Evolutionary conservation across 305 asterid genomes (phyloP), one percentile per base, ranked within the genome.

Genomic region (Stenogyne calaminthoides): DNA sequence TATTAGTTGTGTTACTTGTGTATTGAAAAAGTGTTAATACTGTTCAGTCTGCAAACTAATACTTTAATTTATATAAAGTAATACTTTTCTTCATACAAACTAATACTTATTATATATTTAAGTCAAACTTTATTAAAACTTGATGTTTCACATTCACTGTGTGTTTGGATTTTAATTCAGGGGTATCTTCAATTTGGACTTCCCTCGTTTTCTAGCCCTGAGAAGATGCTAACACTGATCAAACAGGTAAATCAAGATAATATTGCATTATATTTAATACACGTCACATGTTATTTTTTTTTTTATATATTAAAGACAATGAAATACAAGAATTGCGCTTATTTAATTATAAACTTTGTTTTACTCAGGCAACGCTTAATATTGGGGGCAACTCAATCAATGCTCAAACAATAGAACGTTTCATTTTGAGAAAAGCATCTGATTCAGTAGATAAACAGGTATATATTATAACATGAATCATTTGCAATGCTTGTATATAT

Each of bases 181-280:
- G 98, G 93, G 37, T 91, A 82, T 81, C 96, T 93, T 78, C 96
- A 91, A 67, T 77, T 86, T 72, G 98, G 96, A 64, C 85, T 86
- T 76, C 91, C 96, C 36, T 62, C 88, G 59, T 88, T 84, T 75
- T 86, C 78, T 60, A 87, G 81, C 80, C 89, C 86, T 40, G 96
- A 88, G 73, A 88, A 86, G 55, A 74, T 91, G 68, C 76, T 84
- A 60, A 60, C 82, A 72, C 80, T 91, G n/a, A 83, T 93, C 81
- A 84, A 91, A 85, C 89, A 89, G 96, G 98, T 88, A 80, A 72
- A n/a, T 18, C 9, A 72, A 63, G 58, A 36, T 7, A 42, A 32
- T 32, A 32, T 25, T 25, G 9, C 44, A 39, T 40, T 40, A 9
- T 3, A 40, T 16, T 49, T 49, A 27, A 15, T 22, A 11, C 46